Conservation (phyloP, 2,329 filamentous ascomycete species). For the Beauveria sp. region DNA sequence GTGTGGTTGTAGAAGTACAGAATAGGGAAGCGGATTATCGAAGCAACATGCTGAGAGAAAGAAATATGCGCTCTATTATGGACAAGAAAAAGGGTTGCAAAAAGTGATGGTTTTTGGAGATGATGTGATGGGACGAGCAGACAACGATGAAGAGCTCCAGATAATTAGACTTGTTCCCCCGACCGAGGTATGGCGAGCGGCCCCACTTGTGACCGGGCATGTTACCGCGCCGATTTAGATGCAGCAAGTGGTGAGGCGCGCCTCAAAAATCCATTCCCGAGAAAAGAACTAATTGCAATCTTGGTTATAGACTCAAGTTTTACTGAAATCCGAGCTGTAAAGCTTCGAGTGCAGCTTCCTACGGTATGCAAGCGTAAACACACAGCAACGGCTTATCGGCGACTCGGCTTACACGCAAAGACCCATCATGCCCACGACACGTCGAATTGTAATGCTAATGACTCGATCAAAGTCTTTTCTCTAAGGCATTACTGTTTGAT, state of each 20-base stretch:
- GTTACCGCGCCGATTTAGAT: background rate
- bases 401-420: no score
- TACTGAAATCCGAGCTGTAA: no score
- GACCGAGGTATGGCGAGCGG: constrained; percentile 8
- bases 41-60: background rate
- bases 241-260: background rate
- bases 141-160: background rate
- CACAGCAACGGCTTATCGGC: no score
- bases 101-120: background rate
- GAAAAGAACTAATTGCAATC: no score
- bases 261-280: background rate
- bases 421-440: no score
- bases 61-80: background rate
- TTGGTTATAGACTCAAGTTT: no score
- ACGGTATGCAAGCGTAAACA: no score
- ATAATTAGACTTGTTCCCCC: background rate
- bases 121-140: background rate
- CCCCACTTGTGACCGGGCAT: background rate
- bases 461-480: rapidly evolving
- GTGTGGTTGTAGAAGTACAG: background rate
- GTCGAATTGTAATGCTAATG: no score
- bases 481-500: no score
- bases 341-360: no score
- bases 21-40: background rate
- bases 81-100: background rate